Conservation (phyloP, 2,329 filamentous ascomycete genomes). For the Anisogramma anomala region DNA sequence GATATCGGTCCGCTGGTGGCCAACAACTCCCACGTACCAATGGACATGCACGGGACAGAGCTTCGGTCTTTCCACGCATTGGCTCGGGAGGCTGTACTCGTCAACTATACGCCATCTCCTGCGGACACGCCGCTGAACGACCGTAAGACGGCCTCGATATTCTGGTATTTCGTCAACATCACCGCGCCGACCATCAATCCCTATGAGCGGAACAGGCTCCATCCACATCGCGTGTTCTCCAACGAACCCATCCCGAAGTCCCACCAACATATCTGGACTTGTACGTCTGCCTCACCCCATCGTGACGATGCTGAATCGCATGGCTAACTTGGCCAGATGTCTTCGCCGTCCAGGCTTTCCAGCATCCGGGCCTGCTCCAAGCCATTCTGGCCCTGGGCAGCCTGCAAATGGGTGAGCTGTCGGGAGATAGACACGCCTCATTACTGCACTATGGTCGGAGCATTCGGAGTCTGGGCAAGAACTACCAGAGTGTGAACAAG, state of each 20-base stretch:
- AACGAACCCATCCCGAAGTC: slow-evolving; percentile 49
- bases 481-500: slow-evolving; percentile 56
- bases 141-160: slow-evolving; percentile 66
- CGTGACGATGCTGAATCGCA: neutral
- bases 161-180: slow-evolving; percentile 83
- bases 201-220: slow-evolving; percentile 71
- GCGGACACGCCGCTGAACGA: slow-evolving; percentile 66
- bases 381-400: slow-evolving; percentile 81
- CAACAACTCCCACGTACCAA: slow-evolving; percentile 24
- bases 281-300: slow-evolving; percentile 28
- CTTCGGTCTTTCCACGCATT: slow-evolving; percentile 39
- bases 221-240: slow-evolving; percentile 55
- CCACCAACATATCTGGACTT: slow-evolving; percentile 55
- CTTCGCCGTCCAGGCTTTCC: slow-evolving; percentile 71
- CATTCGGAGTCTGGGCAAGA: slow-evolving; percentile 63
- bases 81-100: slow-evolving; percentile 40
- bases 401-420: slow-evolving; percentile 76
- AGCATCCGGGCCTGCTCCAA: slow-evolving; percentile 77
- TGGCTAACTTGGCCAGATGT: slow-evolving; percentile 46
- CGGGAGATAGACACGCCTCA: slow-evolving; percentile 62
- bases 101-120: slow-evolving; percentile 55
- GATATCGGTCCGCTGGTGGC: slow-evolving; percentile 30
- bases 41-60: slow-evolving; percentile 33
- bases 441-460: slow-evolving; percentile 88
- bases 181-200: slow-evolving; percentile 78